Percentiles rank a stretch among this genome's conserved stretches.
phyloP scores from a whole-genome alignment of 2,329 filamentous ascomycete genomes.

The Shiraia bambusicola region DNA sequence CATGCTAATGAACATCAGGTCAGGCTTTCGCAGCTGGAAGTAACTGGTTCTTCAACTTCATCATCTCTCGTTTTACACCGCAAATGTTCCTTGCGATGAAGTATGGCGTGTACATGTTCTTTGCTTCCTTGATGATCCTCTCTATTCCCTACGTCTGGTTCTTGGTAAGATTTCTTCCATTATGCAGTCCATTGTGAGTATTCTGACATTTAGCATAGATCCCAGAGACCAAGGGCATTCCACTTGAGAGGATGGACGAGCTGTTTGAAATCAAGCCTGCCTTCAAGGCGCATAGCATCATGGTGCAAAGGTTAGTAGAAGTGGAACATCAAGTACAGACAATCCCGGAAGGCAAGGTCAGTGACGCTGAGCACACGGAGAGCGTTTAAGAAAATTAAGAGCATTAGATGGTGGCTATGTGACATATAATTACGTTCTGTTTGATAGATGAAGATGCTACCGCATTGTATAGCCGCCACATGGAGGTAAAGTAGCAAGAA shows the following conservation, averaged over 20 bases:
- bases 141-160: conserved; percentile 46
- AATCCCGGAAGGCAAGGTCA: conserved; percentile 38
- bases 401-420: too few species aligned
- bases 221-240: conserved; percentile 49
- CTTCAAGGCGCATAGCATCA: conserved; percentile 42
- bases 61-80: conserved; percentile 68
- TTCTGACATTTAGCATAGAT: conserved; percentile 36
- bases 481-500: too few species aligned
- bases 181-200: too few species aligned
- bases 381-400: conserved; percentile 4
- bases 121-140: conserved; percentile 51
- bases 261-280: conserved; percentile 50
- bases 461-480: too few species aligned
- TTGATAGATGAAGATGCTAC: too few species aligned
- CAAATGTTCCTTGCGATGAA: conserved; percentile 60
- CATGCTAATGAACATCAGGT: neutral
- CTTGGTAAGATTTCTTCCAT: neutral
- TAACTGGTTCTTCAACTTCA: conserved; percentile 74
- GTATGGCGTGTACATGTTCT: conserved; percentile 50
- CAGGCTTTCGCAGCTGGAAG: conserved; percentile 65
- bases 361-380: conserved; percentile 20
- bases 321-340: conserved; percentile 37
- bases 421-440: too few species aligned
- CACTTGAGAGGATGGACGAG: conserved; percentile 52
- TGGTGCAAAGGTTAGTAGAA: conserved; percentile 43